Conservation (phyloP, 2,329 filamentous ascomycete genomes). For the Colletotrichum agaves region DNA sequence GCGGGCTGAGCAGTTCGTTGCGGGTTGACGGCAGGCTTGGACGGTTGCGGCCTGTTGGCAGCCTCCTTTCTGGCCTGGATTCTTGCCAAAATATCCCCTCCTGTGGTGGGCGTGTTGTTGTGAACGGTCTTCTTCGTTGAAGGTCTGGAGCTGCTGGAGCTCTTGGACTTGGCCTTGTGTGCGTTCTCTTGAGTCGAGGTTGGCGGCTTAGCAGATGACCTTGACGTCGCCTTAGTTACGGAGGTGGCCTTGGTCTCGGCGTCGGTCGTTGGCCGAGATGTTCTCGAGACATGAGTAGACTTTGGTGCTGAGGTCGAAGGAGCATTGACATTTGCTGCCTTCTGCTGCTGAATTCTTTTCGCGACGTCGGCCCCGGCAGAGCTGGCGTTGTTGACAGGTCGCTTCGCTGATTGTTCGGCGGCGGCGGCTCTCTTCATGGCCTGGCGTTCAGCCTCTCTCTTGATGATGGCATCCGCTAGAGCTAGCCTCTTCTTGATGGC, state of each 20-base stretch:
- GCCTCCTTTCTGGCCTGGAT: slow-evolving; percentile 22
- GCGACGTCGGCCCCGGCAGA: neutral
- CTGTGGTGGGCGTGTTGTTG: slow-evolving; percentile 2
- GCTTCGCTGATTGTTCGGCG: neutral
- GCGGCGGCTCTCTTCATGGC: neutral
- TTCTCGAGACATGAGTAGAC: neutral
- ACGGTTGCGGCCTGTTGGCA: slow-evolving; percentile 1
- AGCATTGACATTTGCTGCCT: neutral
- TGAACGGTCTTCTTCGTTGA: slow-evolving; percentile 9
- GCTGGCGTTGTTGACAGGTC: neutral
- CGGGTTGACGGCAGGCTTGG: neutral
- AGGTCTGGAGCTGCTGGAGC: neutral
- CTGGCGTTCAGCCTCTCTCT: neutral
- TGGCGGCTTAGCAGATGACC: neutral
- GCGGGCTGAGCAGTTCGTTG: neutral
- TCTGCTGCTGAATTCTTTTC: neutral
- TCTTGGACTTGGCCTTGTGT: slow-evolving; percentile 8
- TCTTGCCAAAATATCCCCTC: slow-evolving; percentile 22
- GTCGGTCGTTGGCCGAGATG: too few relatives aligned
- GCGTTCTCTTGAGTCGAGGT: neutral
- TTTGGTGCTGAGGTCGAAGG: neutral
- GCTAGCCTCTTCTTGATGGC: neutral
- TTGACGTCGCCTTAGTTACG: too few relatives aligned
- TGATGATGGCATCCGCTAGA: neutral
- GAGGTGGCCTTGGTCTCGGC: too few relatives aligned